Base-by-base conservation (phyloP, 164 flowering plant genomes). In the Euptelea pleiosperma region DNA sequence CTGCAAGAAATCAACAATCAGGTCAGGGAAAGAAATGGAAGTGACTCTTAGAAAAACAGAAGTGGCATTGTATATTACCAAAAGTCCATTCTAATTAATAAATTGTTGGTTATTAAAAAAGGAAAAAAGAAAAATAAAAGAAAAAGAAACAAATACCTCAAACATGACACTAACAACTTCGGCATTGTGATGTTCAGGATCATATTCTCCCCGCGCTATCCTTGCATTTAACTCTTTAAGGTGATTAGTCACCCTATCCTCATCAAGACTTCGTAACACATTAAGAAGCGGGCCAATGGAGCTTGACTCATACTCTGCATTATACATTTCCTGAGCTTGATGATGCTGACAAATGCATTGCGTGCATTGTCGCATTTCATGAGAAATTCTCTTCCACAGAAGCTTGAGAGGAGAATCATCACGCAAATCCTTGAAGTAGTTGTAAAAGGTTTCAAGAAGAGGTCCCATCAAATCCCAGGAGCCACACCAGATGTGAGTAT, bases 301-400 rank as follows among this genome's bases (percentile, higher is more conserved):
- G 49, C 74, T 74, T 7, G 53, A 64, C 40, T 92, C 98, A 57
- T 87, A 89, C 70, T 92, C 96, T 22, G 45, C 25, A 18, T 24
- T 49, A 65, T 87, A 89, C 76, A 68, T 75, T 61, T 87, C 87
- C 64, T 79, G 87, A 28, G 96, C 88, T 67, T 87, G 91, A 70
- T 92, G 96, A 58, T 92, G 85, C 76, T 87, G 96, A 48, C 78
- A 86, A 50, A 86, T 71, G 66, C 98, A 92, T 12, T 81, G 89
- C n/a, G 85, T 70, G 73, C 98, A 92, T 9, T 26, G 61, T 25
- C 79, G 61, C 86, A 92, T 72, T 73, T 92, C 98, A 22, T 61
- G 67, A 58, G 89, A 85, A 16, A 86, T 74, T 65, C 98, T 84
- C 52, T 55, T 71, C 95, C 95, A 89, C 6, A 92, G 47, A 47